Conservation (phyloP, 148 eudicot species). For the Rhododendron ferrugineum region DNA sequence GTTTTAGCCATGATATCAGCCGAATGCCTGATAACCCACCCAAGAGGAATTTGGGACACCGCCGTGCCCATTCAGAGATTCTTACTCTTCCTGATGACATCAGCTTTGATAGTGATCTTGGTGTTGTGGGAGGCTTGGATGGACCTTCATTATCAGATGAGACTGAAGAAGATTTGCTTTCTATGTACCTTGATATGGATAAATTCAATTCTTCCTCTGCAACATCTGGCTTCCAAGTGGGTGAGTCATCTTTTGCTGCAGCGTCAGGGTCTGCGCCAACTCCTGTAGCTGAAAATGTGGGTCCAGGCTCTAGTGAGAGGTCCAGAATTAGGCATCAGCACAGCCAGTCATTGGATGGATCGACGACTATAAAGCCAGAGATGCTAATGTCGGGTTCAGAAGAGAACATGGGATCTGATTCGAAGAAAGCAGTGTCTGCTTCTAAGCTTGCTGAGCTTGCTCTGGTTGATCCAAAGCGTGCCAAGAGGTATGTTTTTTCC, state of each 20-base stretch:
- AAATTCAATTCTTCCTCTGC: slow-evolving; percentile 74
- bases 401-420: slow-evolving; percentile 49
- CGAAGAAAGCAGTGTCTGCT: slow-evolving; percentile 92
- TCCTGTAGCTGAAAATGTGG: slow-evolving; percentile 18
- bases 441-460: slow-evolving; percentile 98
- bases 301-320: slow-evolving; percentile 31
- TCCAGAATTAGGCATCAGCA: slow-evolving; percentile 87
- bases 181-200: slow-evolving; percentile 96
- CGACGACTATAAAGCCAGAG: slow-evolving; percentile 66
- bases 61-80: slow-evolving; percentile 95
- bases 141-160: slow-evolving; percentile 93
- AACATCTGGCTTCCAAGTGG: slow-evolving; percentile 49
- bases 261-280: slow-evolving; percentile 11
- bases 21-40: slow-evolving; percentile 95
- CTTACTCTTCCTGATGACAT: slow-evolving; percentile 91
- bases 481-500: slow-evolving; percentile 59
- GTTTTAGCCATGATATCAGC: slow-evolving; percentile 73
- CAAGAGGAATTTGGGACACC: slow-evolving; percentile 52
- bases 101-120: slow-evolving; percentile 93
- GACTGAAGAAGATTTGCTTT: slow-evolving; percentile 81
- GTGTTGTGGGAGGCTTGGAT: slow-evolving; percentile 70
- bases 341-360: slow-evolving; percentile 95
- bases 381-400: slow-evolving; percentile 64
- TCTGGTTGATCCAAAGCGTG: slow-evolving; percentile 90
- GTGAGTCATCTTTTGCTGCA: slow-evolving; percentile 47